Evolutionary conservation across 2,329 filamentous ascomycete species (phyloP), one percentile per base, ranked within the genome.

Genomic region (Aureobasidium sp.): DNA sequence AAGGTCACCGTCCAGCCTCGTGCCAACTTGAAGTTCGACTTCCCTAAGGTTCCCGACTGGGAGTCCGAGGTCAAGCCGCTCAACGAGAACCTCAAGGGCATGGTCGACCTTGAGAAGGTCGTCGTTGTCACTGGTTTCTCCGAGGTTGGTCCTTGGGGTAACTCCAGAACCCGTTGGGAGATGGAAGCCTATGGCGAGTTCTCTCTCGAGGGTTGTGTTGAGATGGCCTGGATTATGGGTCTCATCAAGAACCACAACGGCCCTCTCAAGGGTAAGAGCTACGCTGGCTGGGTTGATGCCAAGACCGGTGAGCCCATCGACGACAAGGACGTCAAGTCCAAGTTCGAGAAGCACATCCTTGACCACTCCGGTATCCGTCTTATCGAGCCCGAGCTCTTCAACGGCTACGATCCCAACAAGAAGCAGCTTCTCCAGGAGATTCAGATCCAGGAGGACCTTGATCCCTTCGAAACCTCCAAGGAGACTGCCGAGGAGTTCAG

Each of bases 211-310:
- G 94, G 94, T 34, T 97, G 94, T 71, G 88, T 99, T 64, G 94
- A 99, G 78, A 99, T 99, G 94, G 92, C 94, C 36, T 99, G 94
- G 94, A 91, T 99, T 76, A 99, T 97, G 93, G 94, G 94, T 72
- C 86, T 97, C 64, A 97, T 99, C 81, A 97, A 93, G 83, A 96
- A 99, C 76, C 90, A 96, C 81, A 97, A 97, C 69, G 94, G 94
- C 20, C 87, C 88, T 36, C 85, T 99, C 74, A 99, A 99, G 81
- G 94, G 94, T 74, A 89, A 96, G 79, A 89, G 89, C 67, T 97
- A 99, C 79, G 91, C 93, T 68, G 94, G 94, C 69, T 99, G 90
- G 91, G 90, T 99, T 63, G 94, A 99, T 72, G 83, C 86, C 73
- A 97, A 97, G 84, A 87, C 90, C 60, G 90, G 90, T 47, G 93